Evolutionary conservation across 2,329 filamentous ascomycete genomes (phyloP).

Genomic region (Arthrocladium fulminans): DNA sequence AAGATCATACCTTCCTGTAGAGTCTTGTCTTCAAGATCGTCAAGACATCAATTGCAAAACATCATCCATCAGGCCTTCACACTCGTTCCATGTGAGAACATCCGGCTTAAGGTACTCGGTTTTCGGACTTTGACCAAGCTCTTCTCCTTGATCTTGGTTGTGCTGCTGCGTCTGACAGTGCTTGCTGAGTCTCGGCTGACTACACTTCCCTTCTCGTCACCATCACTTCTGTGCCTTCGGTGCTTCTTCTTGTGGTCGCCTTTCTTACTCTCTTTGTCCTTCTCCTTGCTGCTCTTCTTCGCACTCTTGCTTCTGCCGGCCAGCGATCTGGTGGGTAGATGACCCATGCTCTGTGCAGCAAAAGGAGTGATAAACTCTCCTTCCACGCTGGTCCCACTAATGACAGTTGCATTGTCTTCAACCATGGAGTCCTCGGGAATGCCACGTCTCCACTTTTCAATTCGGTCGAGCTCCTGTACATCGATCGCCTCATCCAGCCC

Average conservation of each 20-base stretch:
- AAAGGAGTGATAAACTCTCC: slow-evolving; percentile 57
- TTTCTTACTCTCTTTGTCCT: slow-evolving; percentile 22
- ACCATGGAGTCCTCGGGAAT: slow-evolving; percentile 50
- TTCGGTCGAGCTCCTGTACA: slow-evolving; percentile 39
- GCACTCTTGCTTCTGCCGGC: slow-evolving; percentile 20
- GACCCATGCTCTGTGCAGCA: slow-evolving; percentile 42
- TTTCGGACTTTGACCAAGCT: slow-evolving; percentile 27
- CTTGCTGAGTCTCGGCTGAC: slow-evolving; percentile 14
- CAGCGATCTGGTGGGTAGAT: slow-evolving; percentile 23
- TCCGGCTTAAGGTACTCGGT: slow-evolving; percentile 27
- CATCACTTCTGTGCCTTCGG: slow-evolving; percentile 14
- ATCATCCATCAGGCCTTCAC: slow-evolving; percentile 7
- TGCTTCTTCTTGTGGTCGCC: slow-evolving; percentile 27
- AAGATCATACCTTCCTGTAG: too few relatives aligned
- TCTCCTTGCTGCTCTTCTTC: slow-evolving; percentile 17
- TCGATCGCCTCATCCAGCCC: slow-evolving; percentile 50
- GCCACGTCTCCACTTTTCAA: slow-evolving; percentile 56
- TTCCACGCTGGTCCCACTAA: slow-evolving; percentile 50
- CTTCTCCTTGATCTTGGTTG: slow-evolving; percentile 16
- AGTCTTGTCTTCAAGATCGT: too few relatives aligned
- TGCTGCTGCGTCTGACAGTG: slow-evolving; percentile 8
- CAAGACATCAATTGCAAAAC: too few relatives aligned
- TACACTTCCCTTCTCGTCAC: slow-evolving; percentile 14
- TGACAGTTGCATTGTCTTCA: slow-evolving; percentile 29
- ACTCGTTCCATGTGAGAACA: slow-evolving; percentile 19